A percentile compares a stretch with the other conserved stretches of the same genome.
phyloP scores from a whole-genome alignment of 2,329 filamentous ascomycete genomes.

The Rhynchosporium agropyri region DNA sequence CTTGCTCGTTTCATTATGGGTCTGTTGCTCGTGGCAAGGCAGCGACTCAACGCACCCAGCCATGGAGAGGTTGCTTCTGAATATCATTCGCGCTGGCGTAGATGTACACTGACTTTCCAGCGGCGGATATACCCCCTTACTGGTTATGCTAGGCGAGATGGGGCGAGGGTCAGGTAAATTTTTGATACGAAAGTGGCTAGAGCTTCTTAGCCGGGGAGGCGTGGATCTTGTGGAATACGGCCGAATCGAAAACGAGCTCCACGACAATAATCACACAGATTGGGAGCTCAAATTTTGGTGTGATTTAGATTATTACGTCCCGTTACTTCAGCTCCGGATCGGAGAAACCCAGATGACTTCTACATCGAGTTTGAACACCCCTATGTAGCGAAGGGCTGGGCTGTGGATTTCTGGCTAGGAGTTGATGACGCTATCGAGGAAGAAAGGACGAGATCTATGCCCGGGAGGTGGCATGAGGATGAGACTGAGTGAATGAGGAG shows the following conservation, averaged over 20 bases:
- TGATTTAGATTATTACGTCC: too few species aligned
- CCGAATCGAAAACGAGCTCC: slow-evolving; percentile 14
- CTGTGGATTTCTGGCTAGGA: background rate
- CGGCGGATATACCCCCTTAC: background rate
- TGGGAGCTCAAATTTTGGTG: background rate
- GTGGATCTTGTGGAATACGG: slow-evolving; percentile 14
- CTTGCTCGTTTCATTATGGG: too few species aligned
- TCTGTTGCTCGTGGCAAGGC: too few species aligned
- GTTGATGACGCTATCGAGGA: background rate
- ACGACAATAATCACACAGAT: background rate
- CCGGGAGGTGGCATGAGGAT: slow-evolving; percentile 7
- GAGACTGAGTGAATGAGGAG: background rate
- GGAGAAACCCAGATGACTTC: slow-evolving; percentile 6
- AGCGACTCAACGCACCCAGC: background rate
- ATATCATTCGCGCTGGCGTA: background rate
- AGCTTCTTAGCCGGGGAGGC: slow-evolving; percentile 1
- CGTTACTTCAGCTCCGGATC: background rate
- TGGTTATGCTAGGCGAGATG: background rate
- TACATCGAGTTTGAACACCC: slow-evolving; percentile 4
- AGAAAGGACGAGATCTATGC: background rate
- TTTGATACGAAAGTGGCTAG: background rate
- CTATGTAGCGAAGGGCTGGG: background rate
- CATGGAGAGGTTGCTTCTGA: background rate
- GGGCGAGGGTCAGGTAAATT: too few species aligned
- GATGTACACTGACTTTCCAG: background rate